A percentile compares a stretch with the other conserved stretches of the same genome.
Evolutionary conservation across 352 stramenopile genomes (phyloP).

Genomic region (Phytophthora pini): DNA sequence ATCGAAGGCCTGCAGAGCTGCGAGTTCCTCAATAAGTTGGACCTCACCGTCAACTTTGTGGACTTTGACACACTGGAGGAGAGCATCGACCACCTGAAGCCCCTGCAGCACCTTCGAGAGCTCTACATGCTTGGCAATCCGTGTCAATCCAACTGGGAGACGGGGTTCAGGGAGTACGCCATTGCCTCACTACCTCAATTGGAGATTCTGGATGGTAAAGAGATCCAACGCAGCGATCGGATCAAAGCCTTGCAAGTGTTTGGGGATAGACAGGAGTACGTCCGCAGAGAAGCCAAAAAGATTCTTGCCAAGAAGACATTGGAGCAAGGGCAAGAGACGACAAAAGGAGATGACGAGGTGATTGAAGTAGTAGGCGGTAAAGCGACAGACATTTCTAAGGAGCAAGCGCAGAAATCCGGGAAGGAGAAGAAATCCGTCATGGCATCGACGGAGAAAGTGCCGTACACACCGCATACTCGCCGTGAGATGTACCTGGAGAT

Average conservation of each 20-base stretch:
- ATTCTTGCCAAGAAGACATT: constrained; percentile 32
- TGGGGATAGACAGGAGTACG: constrained; percentile 41
- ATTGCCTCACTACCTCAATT: constrained; percentile 89
- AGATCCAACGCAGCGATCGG: constrained; percentile 84
- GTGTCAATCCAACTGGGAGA: constrained; percentile 76
- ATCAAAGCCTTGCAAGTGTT: constrained; percentile 91
- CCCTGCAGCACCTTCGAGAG: constrained; percentile 85
- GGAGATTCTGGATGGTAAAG: constrained; percentile 88
- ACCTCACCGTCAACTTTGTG: constrained; percentile 97
- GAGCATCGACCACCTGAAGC: constrained; percentile 84
- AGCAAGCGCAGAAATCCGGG: not conserved
- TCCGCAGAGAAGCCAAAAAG: constrained; percentile 38
- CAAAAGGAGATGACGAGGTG: constrained; percentile 33
- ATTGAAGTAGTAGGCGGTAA: constrained; percentile 45
- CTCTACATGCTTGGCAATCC: constrained; percentile 96
- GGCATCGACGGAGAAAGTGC: constrained; percentile 61
- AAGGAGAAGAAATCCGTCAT: constrained; percentile 46
- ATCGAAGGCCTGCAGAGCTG: constrained; percentile 88
- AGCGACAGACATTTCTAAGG: constrained; percentile 51
- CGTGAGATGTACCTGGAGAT: constrained; percentile 93
- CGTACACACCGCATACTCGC: constrained; percentile 68
- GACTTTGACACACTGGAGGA: constrained; percentile 91
- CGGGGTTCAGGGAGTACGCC: constrained; percentile 83
- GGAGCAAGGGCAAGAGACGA: constrained; percentile 12
- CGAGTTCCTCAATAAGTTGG: constrained; percentile 93